These are phyloP conservation scores for Candida berthetii DNA, from an alignment of 805 yeast species.

Conservation along the genomic window DNA sequence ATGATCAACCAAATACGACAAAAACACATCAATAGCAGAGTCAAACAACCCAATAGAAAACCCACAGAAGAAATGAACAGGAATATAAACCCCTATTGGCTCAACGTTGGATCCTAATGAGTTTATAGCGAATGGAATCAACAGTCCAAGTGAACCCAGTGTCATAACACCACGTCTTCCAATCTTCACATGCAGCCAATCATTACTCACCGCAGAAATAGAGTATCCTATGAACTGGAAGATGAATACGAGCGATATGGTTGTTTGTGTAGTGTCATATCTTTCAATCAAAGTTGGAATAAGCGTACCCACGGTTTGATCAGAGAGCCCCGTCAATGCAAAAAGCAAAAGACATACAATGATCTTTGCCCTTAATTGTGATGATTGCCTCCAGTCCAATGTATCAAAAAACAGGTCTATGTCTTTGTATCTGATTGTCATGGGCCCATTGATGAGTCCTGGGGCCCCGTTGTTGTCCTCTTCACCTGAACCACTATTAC, in stretches of 20 bases:
- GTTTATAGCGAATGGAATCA: slow-evolving; percentile 30
- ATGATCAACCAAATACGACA: slow-evolving; percentile 38
- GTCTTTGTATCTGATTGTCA: not conserved
- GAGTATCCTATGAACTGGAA: slow-evolving; percentile 51
- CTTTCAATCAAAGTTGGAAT: slow-evolving; percentile 43
- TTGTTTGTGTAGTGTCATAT: slow-evolving; percentile 42
- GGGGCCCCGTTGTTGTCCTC: not conserved
- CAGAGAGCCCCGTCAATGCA: slow-evolving; percentile 46
- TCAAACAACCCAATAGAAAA: slow-evolving; percentile 53
- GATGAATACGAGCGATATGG: slow-evolving; percentile 43
- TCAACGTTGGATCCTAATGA: slow-evolving; percentile 31
- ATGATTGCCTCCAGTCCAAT: slow-evolving; percentile 18
- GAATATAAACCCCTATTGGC: slow-evolving; percentile 28
- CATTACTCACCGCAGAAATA: slow-evolving; percentile 42
- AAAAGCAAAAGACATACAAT: slow-evolving; percentile 31
- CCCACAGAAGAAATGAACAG: slow-evolving; percentile 38
- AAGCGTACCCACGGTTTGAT: slow-evolving; percentile 56
- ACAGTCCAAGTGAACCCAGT: slow-evolving; percentile 27
- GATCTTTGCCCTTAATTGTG: slow-evolving; percentile 40
- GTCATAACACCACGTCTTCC: slow-evolving; percentile 44
- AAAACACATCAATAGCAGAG: slow-evolving; percentile 47
- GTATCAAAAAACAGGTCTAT: not conserved
- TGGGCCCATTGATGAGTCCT: not conserved
- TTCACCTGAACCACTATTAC: not conserved
- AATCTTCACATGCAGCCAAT: slow-evolving; percentile 28